Evolutionary conservation across 371 early-diverging fungal species (phyloP), one percentile per base, ranked within the genome.

Genomic region (Syncephalis plumigaleata): DNA sequence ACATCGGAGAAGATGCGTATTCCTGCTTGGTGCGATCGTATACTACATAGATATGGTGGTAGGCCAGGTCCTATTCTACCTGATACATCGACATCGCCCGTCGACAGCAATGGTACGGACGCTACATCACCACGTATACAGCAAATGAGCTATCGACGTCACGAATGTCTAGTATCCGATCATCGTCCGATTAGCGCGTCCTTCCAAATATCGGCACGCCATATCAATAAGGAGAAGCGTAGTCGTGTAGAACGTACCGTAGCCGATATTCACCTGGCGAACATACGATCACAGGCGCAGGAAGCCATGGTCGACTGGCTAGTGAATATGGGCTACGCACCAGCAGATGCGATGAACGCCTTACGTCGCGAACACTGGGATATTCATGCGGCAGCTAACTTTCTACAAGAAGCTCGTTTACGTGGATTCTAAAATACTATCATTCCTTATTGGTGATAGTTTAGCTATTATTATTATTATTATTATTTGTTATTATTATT

Each of bases 21-120:
- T 0, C 88, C 88, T 2, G 78, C 84, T 0, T 90, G 82, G 80
- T 90, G 88, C 46, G 91, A 90, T 60, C 71, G 91, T n/a, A 67
- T 80, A 31, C 53, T 80, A 21, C 75, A 60, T 52, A 56, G 68
- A 27, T 69, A 66, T 5, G 23, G 25, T 11, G 31, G 31, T 31
- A 31, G 11, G 11, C 31, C 31, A 31, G 31, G 31, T 11, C 31
- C 31, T 31, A 31, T 31, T 11, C 31, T 31, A 7, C 7, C 4
- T 31, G 31, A 11, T 4, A 31, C 31, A n/a, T n/a, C n/a, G n/a
- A n/a, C n/a, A n/a, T n/a, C n/a, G n/a, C n/a, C n/a, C n/a, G 31
- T 4, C 31, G 4, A 11, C 4, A 31, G 31, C 31, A 31, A 11
- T 11, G 7, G 31, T 11, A 31, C 31, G 4, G 31, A n/a, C n/a